Conservation (phyloP, 1,284 basidiomycete genomes). For the Thecaphora frezii region DNA sequence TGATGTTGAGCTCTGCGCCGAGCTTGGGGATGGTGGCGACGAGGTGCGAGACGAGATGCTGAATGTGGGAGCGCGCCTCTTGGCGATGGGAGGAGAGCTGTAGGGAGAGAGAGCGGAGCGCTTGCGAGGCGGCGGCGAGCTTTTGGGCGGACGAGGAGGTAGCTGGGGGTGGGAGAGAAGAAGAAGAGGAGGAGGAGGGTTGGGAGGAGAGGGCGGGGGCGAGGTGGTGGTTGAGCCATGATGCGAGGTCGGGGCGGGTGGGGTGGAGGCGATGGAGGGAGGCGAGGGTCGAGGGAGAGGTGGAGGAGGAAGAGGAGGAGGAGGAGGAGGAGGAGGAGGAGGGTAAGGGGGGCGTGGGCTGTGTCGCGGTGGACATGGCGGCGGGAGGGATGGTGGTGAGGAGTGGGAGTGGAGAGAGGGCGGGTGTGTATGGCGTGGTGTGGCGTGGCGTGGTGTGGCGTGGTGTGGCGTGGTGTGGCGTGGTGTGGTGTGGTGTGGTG, state of each 20-base stretch:
- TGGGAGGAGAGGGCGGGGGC: background rate
- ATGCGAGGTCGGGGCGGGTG: background rate
- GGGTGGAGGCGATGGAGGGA: background rate
- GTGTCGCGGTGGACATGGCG: too few species aligned
- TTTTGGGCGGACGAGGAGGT: constrained; percentile 1
- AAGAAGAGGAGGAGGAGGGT: background rate
- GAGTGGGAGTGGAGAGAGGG: too few species aligned
- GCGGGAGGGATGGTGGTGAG: too few species aligned
- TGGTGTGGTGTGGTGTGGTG: too few species aligned
- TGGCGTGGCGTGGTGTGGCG: too few species aligned
- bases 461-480: too few species aligned
- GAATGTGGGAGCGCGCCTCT: constrained; percentile 16
- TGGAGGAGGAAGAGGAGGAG: too few species aligned
- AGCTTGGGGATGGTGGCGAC: constrained; percentile 24
- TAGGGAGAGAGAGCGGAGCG: constrained; percentile 21
- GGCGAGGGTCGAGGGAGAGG: background rate
- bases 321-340: too few species aligned
- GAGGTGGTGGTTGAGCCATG: constrained; percentile 22
- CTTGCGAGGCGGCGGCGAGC: constrained; percentile 10
- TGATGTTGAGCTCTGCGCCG: constrained; percentile 22
- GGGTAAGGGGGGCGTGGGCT: too few species aligned
- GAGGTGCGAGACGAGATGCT: constrained; percentile 24
- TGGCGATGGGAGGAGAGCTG: constrained; percentile 20
- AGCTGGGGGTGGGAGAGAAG: background rate
- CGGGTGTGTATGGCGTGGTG: too few species aligned